Evolutionary conservation across 495 filamentous ascomycete genomes (phyloP), one percentile per base, ranked within the genome.

Genomic region (Lepidopterella palustris): DNA sequence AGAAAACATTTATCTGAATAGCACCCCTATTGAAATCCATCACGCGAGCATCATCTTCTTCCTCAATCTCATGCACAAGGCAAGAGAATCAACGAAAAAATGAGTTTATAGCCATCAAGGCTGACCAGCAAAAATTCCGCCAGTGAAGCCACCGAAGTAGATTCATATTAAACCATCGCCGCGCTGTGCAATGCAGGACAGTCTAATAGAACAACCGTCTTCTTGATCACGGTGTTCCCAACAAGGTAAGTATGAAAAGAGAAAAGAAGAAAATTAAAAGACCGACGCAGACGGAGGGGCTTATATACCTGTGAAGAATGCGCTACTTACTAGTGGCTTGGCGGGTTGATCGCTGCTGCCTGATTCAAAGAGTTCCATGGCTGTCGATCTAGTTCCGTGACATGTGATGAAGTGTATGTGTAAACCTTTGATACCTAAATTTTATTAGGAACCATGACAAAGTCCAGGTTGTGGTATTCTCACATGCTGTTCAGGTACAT

Each of bases 171-270:
- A 73, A 78, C 74, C 77, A 79, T 76, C 81, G 74, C 84, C 84
- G 77, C 84, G 83, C 65, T 87, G 84, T 87, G 84, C 82, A 85
- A 87, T 88, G 84, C 80, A 87, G 83, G 82, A 74, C 82, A 84
- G 78, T 78, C 77, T 71, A 72, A 73, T 76, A 83, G 77, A n/a
- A 77, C 75, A 74, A 65, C 78, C 72, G 77, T 73, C 74, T 80
- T 82, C 75, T 72, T 85, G 83, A 86, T 75, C 82, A 74, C 76
- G 70, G 76, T 72, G 73, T 74, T 77, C 76, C 77, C 80, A 79
- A 82, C 80, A 85, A 86, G 82, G 83, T 86, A 86, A 85, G 82
- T 84, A n/a, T n/a, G n/a, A n/a, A n/a, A n/a, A n/a, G n/a, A n/a
- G n/a, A n/a, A n/a, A n/a, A n/a, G 39, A 42, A 42, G 39, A 42